Conservation (phyloP, 1,284 basidiomycete genomes). For the Irpex sp. region DNA sequence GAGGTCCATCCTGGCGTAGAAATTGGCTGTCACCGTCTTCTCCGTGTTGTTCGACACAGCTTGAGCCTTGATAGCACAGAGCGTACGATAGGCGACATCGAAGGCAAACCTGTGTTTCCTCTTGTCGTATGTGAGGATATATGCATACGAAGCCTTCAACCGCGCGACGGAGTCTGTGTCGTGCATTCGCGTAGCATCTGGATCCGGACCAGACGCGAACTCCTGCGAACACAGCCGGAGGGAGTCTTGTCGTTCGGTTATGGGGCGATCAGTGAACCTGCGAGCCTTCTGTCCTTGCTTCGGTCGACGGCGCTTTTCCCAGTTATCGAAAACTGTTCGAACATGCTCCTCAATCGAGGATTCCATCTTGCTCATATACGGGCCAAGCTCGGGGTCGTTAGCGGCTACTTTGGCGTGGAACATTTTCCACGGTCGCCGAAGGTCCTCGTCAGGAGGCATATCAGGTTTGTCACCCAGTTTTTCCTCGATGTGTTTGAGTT, state of each 20-base stretch:
- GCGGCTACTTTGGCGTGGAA: not conserved
- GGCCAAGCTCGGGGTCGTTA: too few species aligned
- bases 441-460: conserved; percentile 27
- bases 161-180: conserved; percentile 29
- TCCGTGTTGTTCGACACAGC: conserved; percentile 13
- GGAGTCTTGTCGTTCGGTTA: conserved; percentile 44
- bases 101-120: conserved; percentile 40
- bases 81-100: conserved; percentile 47
- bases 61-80: conserved; percentile 46
- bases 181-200: conserved; percentile 10
- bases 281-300: too few species aligned
- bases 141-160: conserved; percentile 51
- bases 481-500: conserved; percentile 20
- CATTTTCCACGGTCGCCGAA: conserved; percentile 33
- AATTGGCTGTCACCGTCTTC: conserved; percentile 13
- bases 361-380: conserved; percentile 8
- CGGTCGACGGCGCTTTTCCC: conserved; percentile 2
- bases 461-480: not conserved
- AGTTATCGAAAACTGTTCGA: conserved; percentile 5
- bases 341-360: not conserved
- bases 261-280: conserved; percentile 38
- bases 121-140: conserved; percentile 34
- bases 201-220: conserved; percentile 30
- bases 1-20: conserved; percentile 5
- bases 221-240: conserved; percentile 38